Evolutionary conservation across 169 alveolate genomes (phyloP), one percentile per base, ranked within the genome.

Genomic region (Cryptosporidium felis): DNA sequence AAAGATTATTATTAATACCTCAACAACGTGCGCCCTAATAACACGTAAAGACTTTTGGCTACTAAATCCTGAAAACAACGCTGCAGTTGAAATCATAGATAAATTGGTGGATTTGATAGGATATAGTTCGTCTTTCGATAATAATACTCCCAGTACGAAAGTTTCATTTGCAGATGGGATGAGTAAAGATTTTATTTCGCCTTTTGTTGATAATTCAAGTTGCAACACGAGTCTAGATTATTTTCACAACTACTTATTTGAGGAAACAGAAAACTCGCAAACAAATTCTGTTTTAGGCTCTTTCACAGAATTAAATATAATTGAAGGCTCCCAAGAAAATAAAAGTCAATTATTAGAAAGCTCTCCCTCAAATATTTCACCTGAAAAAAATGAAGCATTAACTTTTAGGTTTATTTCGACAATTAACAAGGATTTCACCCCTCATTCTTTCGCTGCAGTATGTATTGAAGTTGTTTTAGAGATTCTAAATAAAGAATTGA

Each of bases 81-180:
- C 32, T 5, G n/a, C 67, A 16, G 23, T 74, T 9, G 56, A 34
- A 32, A 74, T 74, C 3, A 53, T 49, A 21, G 66, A 74, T 16
- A 74, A 36, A 26, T 16, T 65, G 32, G 23, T 65, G 32, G 59
- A 42, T 5, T 44, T 10, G 28, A 45, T 18, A 44, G 81, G 81
- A 0, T 65, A 65, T 21, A 42, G 49, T 30, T 26, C n/a, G 5
- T 45, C 62, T 21, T 28, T 36, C 12, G 81, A 65, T 23, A 42
- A 45, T 30, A 65, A 46, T 4, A 65, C 81, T 14, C 81, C 81
- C 4, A 65, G 81, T 49, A 65, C 81, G 10, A 65, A 65, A 47
- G 59, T 65, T 42, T 65, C 81, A 26, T 65, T 45, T 65, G 59
- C 62, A 14, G 81, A 65, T 34, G 36, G 44, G 5, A 28, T 32